Evolutionary conservation across 768 basidiomycete genomes (phyloP), one percentile per base, ranked within the genome.

Genomic region (Agaricus subrufescens): DNA sequence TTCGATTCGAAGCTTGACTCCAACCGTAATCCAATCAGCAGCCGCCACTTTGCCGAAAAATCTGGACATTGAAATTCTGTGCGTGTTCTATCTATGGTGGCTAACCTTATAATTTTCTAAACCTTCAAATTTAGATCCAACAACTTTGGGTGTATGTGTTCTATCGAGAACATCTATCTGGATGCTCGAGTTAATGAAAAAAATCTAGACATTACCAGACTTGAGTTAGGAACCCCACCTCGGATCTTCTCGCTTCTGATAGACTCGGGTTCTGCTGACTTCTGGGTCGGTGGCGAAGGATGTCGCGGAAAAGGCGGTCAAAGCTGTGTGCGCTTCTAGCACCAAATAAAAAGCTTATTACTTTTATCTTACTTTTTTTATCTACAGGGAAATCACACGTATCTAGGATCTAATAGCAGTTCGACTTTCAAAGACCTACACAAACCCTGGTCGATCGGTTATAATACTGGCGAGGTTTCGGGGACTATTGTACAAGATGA

Each of bases 181-280:
- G 26, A 14, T 29, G 26, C 29, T 30, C 6, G 11, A 30, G 10
- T 11, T 30, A 9, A 48, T 30, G 12, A 4, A 2, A 3, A 10
- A 42, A 14, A 23, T 39, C 7, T 44, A 73, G 72, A 76, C 53
- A 58, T 73, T n/a, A 65, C 60, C 11, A 62, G 51, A 4, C 38
- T 75, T 3, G 19, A 53, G 47, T 65, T 75, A 12, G 75, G 85
- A n/a, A 84, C 82, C 1, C 82, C 81, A 25, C 68, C 74, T 7
- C 69, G 62, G 31, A 46, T 66, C 46, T 86, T 84, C 60, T 65
- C 65, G 6, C 61, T 86, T 40, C 65, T 86, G 19, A 76, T 87
- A 72, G 85, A 86, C 65, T 78, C 80, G 2, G 85, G 86, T 25
- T 83, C 82, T 4, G 78, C 82, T 0, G 85, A 87, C 65, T 72